These are phyloP conservation scores for Verticillium zaregamsianum DNA, from an alignment of 2,329 filamentous ascomycete species.

Conservation along the genomic window DNA sequence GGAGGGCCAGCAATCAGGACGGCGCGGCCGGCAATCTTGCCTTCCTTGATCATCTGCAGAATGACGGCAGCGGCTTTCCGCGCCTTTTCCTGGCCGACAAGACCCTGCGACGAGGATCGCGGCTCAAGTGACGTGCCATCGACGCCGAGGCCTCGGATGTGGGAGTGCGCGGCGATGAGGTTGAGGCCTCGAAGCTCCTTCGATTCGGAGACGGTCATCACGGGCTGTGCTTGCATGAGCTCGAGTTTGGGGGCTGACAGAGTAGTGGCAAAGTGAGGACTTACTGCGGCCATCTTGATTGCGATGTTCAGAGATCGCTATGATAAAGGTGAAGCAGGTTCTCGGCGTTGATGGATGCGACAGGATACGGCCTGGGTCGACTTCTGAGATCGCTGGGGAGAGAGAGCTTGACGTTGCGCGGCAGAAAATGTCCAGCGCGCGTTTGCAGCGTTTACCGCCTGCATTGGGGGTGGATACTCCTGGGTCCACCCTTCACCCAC, in stretches of 20 bases:
- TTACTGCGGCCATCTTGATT: constrained; percentile 48
- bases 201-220: constrained; percentile 82
- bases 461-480: neutral
- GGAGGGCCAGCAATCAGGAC: constrained; percentile 93
- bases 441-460: neutral
- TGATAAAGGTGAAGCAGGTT: neutral
- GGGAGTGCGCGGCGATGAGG: constrained; percentile 96
- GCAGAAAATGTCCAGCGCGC: neutral
- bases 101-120: constrained; percentile 77
- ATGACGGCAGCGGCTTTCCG: constrained; percentile 95
- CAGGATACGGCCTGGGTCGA: neutral
- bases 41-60: constrained; percentile 97
- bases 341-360: neutral
- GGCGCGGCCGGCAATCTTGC: constrained; percentile 94
- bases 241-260: neutral
- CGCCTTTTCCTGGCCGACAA: constrained; percentile 95
- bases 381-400: neutral
- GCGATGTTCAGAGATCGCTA: neutral
- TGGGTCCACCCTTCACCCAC: neutral
- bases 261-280: constrained; percentile 17
- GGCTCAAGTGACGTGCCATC: constrained; percentile 89
- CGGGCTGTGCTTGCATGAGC: constrained; percentile 36
- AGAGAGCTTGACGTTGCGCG: neutral
- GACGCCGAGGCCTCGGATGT: constrained; percentile 93
- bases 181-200: constrained; percentile 96